phyloP scores from a whole-genome alignment of 192 early-diverging fungal species.

The Backusella luteola region DNA sequence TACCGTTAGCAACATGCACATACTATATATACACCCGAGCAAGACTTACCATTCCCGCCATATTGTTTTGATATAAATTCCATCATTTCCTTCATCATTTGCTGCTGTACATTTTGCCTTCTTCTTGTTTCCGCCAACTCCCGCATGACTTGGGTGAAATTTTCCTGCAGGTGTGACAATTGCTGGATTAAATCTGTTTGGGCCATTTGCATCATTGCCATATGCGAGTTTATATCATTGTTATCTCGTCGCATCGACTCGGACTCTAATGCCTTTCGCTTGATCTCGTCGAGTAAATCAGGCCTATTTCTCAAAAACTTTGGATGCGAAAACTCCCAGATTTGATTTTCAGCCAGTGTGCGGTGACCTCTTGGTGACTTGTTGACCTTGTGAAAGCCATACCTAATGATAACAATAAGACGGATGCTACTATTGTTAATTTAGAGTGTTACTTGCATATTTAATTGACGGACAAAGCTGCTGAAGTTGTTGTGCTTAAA shows the following conservation, averaged over 20 bases:
- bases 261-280: constrained; percentile 87
- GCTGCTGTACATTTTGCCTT: constrained; percentile 66
- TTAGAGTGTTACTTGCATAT: constrained; percentile 56
- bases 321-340: constrained; percentile 88
- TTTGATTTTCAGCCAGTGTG: constrained; percentile 84
- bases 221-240: constrained; percentile 71
- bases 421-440: not conserved
- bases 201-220: constrained; percentile 75
- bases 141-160: constrained; percentile 67
- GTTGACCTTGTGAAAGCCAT: constrained; percentile 92
- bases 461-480: constrained; percentile 86
- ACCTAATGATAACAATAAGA: constrained; percentile 35
- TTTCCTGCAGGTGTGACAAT: constrained; percentile 71
- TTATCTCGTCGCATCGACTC: constrained; percentile 73
- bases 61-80: constrained; percentile 49
- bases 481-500: constrained; percentile 94
- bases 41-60: constrained; percentile 22
- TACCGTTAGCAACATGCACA: not conserved
- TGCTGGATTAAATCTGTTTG: constrained; percentile 76
- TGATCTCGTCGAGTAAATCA: constrained; percentile 86
- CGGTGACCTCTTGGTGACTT: constrained; percentile 85
- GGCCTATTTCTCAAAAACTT: constrained; percentile 74
- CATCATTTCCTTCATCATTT: constrained; percentile 64
- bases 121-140: constrained; percentile 72
- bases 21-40: too few species aligned